Evolutionary conservation across 164 flowering plant species (phyloP), one percentile per base, ranked within the genome.

Genomic region (Vitis cinerea): DNA sequence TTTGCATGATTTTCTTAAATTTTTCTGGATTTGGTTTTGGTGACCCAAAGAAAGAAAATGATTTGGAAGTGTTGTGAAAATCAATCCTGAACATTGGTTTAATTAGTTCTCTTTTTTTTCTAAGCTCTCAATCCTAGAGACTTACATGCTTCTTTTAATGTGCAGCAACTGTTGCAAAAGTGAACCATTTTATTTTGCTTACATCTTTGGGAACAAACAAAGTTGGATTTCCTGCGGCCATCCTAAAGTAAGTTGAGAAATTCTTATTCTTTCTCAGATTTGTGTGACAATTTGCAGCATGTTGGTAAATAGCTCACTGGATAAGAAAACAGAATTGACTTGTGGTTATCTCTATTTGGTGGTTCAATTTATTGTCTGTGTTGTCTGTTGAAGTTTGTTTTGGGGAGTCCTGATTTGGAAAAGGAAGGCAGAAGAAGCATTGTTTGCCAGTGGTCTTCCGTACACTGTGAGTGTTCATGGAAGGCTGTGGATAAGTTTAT

Each of bases 341-440:
- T 37, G n/a, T 61, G 23, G 4, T 51, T 47, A 10, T 58, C 27
- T 62, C 14, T 16, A 3, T 56, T 71, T 16, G 27, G 2, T 13
- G 2, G 11, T 23, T 15, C 61, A 16, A 30, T 15, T 16, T 14
- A 9, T 12, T 56, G 17, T 19, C 49, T 44, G n/a, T 50, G 50
- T 37, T 66, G 51, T 80, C 70, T 70, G 64, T 61, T 63, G 66
- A 71, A 94, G 98, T 80, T 84, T 92, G 82, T 94, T 94, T 71
- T 92, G 97, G 99, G 99, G 99, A 69, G 99, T 94, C 64, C 85
- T 94, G n/a, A 56, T 80, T 52, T 94, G 99, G 99, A 94, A 94
- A 84, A 81, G 97, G 78, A 92, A 88, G 82, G 99, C 97, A 59
- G 99, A 94, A 83, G 99, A 92, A 80, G 91, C 94, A 62, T 79